Conservation (phyloP, 139 green algal species). For the Chlorokybus atmophyticus region DNA sequence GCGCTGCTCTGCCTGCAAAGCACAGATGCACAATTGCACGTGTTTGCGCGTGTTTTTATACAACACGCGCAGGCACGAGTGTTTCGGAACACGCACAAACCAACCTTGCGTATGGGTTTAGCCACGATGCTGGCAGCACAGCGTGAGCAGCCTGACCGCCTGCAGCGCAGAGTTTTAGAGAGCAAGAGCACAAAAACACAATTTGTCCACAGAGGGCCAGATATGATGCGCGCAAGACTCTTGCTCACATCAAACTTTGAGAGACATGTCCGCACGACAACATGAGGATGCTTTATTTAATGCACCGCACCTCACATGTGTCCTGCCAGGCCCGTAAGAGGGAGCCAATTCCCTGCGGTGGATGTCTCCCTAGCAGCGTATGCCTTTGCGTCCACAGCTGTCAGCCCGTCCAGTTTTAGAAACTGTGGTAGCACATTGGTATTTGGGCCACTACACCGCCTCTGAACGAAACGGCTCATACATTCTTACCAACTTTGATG, state of each 20-base stretch:
- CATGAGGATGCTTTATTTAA: too few species aligned
- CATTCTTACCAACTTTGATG: too few species aligned
- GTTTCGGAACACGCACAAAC: too few species aligned
- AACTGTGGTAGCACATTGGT: too few species aligned
- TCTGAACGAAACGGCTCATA: too few species aligned
- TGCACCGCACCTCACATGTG: conserved; percentile 12
- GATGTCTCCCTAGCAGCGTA: neutral
- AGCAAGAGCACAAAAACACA: neutral
- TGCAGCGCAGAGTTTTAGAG: neutral
- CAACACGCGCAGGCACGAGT: too few species aligned
- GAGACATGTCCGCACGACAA: neutral
- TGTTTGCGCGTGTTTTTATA: too few species aligned
- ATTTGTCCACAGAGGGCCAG: neutral
- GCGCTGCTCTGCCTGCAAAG: too few species aligned
- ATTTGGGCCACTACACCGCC: too few species aligned
- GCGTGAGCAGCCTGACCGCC: conserved; percentile 5
- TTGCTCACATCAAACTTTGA: too few species aligned
- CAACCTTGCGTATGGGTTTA: conserved; percentile 18
- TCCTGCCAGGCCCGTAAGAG: conserved; percentile 4
- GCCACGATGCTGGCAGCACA: conserved; percentile 13
- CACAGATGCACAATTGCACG: too few species aligned
- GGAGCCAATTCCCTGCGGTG: neutral
- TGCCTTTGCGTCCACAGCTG: conserved; percentile 1
- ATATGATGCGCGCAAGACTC: neutral
- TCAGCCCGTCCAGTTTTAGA: conserved; percentile 20